phyloP scores from a whole-genome alignment of 148 eudicot genomes.

The Gaultheria prostrata region DNA sequence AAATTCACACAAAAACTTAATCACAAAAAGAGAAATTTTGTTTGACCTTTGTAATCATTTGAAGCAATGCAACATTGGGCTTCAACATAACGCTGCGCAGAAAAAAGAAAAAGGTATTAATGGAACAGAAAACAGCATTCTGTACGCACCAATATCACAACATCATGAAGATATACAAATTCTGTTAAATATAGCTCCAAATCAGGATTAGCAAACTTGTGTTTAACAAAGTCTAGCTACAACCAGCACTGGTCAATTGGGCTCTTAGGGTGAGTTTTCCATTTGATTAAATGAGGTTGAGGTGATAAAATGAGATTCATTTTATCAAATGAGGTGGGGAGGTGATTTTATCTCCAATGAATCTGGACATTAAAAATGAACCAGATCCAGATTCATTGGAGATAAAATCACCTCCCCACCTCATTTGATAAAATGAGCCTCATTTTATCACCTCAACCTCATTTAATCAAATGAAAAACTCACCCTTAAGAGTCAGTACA shows the following conservation, averaged over 20 bases:
- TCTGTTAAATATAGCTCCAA: not conserved
- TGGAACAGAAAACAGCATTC: constrained; percentile 9
- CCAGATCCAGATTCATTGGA: too few relatives aligned
- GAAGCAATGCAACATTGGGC: constrained; percentile 91
- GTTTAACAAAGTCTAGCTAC: not conserved
- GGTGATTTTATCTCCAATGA: too few relatives aligned
- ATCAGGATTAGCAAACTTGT: not conserved
- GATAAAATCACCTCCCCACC: too few relatives aligned
- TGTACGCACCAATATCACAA: not conserved
- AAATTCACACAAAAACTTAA: not conserved
- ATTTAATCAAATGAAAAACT: too few relatives aligned
- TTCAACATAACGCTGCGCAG: constrained; percentile 89
- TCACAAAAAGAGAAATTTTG: not conserved
- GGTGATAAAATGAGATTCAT: too few relatives aligned
- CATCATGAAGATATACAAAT: not conserved
- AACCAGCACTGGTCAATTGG: not conserved
- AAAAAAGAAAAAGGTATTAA: constrained; percentile 17
- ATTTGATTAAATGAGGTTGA: too few relatives aligned
- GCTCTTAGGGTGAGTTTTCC: too few relatives aligned
- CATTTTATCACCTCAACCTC: too few relatives aligned
- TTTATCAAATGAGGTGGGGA: too few relatives aligned
- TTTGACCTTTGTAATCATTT: constrained; percentile 84
- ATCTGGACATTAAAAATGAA: too few relatives aligned
- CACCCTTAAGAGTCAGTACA: not conserved
- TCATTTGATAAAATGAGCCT: too few relatives aligned